phyloP scores from a whole-genome alignment of 208 protist species.

The Naegleria lovaniensis region DNA sequence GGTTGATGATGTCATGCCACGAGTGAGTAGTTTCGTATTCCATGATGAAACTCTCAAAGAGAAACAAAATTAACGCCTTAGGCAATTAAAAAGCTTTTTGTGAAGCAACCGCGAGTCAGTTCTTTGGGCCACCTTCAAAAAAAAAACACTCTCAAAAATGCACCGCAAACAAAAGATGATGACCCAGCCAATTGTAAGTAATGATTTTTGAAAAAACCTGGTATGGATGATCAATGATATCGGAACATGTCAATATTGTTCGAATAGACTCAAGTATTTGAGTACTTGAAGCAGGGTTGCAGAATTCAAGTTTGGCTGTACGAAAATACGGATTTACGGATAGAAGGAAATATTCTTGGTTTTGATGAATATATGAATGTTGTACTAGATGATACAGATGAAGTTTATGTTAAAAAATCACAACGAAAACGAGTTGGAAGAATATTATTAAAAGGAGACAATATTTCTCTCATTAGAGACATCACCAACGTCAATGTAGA shows the following conservation, averaged over 20 bases:
- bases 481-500: neutral
- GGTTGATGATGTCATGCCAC: neutral
- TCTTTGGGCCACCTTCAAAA: neutral
- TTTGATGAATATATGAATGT: slow-evolving; percentile 90
- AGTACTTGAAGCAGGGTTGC: neutral
- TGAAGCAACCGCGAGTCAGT: too few species aligned
- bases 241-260: neutral
- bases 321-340: slow-evolving; percentile 63
- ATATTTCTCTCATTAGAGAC: slow-evolving; percentile 64
- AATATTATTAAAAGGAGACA: slow-evolving; percentile 82
- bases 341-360: slow-evolving; percentile 69
- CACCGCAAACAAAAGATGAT: neutral
- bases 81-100: too few species aligned
- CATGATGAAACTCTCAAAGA: neutral
- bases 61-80: neutral
- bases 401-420: slow-evolving; percentile 67
- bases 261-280: slow-evolving; percentile 8
- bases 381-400: slow-evolving; percentile 70
- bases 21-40: slow-evolving; percentile 1
- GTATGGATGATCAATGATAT: neutral
- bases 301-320: slow-evolving; percentile 63
- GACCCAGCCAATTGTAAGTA: neutral
- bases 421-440: slow-evolving; percentile 60
- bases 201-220: neutral
- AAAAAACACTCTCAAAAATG: neutral